Conservation (phyloP, 139 green algal genomes). For the Picochlorum sp. region DNA sequence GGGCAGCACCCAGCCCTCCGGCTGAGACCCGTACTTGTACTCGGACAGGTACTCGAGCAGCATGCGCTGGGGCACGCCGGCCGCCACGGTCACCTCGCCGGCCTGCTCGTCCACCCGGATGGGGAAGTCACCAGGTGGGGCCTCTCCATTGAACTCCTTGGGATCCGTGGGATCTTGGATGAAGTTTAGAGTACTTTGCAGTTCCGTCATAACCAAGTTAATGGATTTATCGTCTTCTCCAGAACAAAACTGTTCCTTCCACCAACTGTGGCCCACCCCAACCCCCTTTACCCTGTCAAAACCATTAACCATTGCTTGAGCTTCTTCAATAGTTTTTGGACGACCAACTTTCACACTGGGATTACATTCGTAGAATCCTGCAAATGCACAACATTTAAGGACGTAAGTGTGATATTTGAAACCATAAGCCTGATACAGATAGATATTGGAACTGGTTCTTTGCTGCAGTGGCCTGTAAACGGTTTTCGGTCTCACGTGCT, state of each 20-base stretch:
- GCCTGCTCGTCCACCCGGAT: conserved; percentile 42
- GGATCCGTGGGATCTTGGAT: conserved; percentile 10
- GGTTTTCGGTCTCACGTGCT: not conserved
- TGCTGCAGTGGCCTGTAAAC: no score
- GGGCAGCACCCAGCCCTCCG: conserved; percentile 55
- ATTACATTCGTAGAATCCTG: conserved; percentile 35
- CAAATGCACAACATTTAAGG: no score
- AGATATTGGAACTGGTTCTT: no score
- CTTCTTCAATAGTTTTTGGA: conserved; percentile 27
- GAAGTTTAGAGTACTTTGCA: conserved; percentile 17
- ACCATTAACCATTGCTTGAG: conserved; percentile 23
- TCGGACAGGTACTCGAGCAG: conserved; percentile 72
- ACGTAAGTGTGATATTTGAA: conserved; percentile 16
- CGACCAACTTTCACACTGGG: conserved; percentile 34
- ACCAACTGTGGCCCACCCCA: conserved; percentile 54
- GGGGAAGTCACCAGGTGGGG: conserved; percentile 16
- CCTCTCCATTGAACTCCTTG: not conserved
- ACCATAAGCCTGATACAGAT: conserved; percentile 1
- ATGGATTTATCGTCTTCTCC: conserved; percentile 28
- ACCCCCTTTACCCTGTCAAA: conserved; percentile 39
- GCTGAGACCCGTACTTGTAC: conserved; percentile 44
- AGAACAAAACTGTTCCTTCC: conserved; percentile 32
- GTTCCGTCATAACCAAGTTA: conserved; percentile 51
- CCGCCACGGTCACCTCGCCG: conserved; percentile 52
- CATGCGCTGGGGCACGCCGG: conserved; percentile 47